phyloP scores from a whole-genome alignment of 2,329 filamentous ascomycete species.

The Orbilia blumenaviensis region DNA sequence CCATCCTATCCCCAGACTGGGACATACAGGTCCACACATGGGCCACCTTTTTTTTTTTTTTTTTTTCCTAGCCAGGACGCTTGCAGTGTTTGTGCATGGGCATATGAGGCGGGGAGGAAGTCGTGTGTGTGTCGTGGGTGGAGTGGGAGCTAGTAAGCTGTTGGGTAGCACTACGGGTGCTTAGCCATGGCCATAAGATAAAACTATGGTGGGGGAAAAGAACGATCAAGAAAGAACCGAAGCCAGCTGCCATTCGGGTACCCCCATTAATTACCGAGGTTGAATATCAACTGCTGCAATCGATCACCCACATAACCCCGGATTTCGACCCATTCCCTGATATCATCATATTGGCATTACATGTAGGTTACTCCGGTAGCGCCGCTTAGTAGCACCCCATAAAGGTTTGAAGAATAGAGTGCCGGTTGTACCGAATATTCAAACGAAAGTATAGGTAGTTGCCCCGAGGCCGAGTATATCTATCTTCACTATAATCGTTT shows the following conservation, averaged over 20 bases:
- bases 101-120: no score
- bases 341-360: no score
- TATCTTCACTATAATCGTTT: no score
- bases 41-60: no score
- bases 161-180: no score
- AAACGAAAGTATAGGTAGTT: neutral
- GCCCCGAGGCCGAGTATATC: slow-evolving; percentile 31
- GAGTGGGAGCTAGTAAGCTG: no score
- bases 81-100: no score
- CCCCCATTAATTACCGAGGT: slow-evolving; percentile 43
- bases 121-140: no score
- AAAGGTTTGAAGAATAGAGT: neutral
- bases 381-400: no score
- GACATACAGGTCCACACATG: slow-evolving; percentile 12
- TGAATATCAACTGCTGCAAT: slow-evolving; percentile 22
- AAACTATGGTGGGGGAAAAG: neutral
- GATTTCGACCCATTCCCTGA: slow-evolving; percentile 5
- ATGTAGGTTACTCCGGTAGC: no score
- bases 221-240: neutral
- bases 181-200: neutral
- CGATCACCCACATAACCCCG: neutral
- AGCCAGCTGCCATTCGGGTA: slow-evolving; percentile 33
- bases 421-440: neutral
- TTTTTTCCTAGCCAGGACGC: no score
- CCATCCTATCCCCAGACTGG: neutral